phyloP scores from a whole-genome alignment of 306 rosid genomes.

The Arachis stenosperma region DNA sequence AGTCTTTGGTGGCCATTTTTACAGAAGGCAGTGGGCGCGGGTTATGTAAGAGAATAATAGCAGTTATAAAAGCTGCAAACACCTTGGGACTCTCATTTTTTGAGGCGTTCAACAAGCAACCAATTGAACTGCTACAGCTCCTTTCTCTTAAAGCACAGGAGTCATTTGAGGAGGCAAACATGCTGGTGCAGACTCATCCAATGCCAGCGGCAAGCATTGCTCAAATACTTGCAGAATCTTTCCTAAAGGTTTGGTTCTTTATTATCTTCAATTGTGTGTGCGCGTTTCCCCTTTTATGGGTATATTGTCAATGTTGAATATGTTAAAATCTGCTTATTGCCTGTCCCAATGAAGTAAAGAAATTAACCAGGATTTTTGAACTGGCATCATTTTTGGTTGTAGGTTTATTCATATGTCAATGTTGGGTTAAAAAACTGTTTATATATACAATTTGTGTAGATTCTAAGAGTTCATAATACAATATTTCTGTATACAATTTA shows the following conservation, averaged over 20 bases:
- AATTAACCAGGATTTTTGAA: constrained; percentile 32
- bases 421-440: constrained; percentile 7
- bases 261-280: background rate
- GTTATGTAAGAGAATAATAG: constrained; percentile 82
- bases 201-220: constrained; percentile 93
- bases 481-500: constrained; percentile 24
- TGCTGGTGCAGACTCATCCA: constrained; percentile 83
- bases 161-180: constrained; percentile 90
- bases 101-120: constrained; percentile 92
- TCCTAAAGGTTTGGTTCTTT: constrained; percentile 72
- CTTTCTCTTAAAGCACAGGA: constrained; percentile 98
- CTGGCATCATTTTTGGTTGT: constrained; percentile 24
- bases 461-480: constrained; percentile 22
- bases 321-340: constrained; percentile 28
- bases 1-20: constrained; percentile 66
- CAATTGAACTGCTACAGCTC: constrained; percentile 88
- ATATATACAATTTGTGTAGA: constrained; percentile 17
- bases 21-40: constrained; percentile 90
- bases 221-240: constrained; percentile 96
- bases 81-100: constrained; percentile 75
- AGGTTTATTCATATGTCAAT: constrained; percentile 23
- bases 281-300: background rate
- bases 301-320: constrained; percentile 32
- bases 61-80: constrained; percentile 86
- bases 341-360: constrained; percentile 16